Evolutionary conservation across 352 stramenopile species (phyloP).

Genomic region (Phytophthora parvispora): DNA sequence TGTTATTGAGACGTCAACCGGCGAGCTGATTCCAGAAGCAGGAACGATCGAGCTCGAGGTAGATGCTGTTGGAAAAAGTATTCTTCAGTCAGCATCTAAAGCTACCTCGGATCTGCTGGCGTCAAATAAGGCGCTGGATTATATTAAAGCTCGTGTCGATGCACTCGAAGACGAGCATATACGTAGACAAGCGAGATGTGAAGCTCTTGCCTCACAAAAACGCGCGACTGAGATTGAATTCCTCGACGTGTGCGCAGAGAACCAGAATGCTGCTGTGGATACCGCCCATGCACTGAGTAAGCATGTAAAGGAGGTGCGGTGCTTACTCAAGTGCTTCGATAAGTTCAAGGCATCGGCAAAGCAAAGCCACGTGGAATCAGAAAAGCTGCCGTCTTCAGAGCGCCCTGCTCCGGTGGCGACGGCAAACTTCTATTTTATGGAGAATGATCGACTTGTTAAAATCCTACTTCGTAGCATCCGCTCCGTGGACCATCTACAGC

Average conservation of each 20-base stretch:
- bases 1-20: slow-evolving; percentile 56
- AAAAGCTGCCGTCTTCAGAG: slow-evolving; percentile 1
- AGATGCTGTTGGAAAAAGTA: slow-evolving; percentile 40
- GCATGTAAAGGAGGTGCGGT: slow-evolving; percentile 31
- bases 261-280: slow-evolving; percentile 22
- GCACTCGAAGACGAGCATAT: slow-evolving; percentile 34
- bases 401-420: neutral
- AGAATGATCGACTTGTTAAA: slow-evolving; percentile 81
- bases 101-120: slow-evolving; percentile 15
- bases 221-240: slow-evolving; percentile 14
- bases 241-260: slow-evolving; percentile 15
- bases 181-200: slow-evolving; percentile 10
- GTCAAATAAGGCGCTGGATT: slow-evolving; percentile 10
- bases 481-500: slow-evolving; percentile 56
- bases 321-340: slow-evolving; percentile 53
- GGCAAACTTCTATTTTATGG: slow-evolving; percentile 60
- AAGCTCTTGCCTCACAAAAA: slow-evolving; percentile 21
- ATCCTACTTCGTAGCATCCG: slow-evolving; percentile 81
- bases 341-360: slow-evolving; percentile 47
- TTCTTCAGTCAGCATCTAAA: slow-evolving; percentile 37
- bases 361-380: slow-evolving; percentile 11
- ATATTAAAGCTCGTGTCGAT: slow-evolving; percentile 6
- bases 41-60: slow-evolving; percentile 51
- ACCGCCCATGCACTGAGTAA: slow-evolving; percentile 18
- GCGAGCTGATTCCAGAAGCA: slow-evolving; percentile 15